phyloP scores from a whole-genome alignment of 225 moss, liverwort and hornwort genomes.

The Marchantia polymorpha region DNA sequence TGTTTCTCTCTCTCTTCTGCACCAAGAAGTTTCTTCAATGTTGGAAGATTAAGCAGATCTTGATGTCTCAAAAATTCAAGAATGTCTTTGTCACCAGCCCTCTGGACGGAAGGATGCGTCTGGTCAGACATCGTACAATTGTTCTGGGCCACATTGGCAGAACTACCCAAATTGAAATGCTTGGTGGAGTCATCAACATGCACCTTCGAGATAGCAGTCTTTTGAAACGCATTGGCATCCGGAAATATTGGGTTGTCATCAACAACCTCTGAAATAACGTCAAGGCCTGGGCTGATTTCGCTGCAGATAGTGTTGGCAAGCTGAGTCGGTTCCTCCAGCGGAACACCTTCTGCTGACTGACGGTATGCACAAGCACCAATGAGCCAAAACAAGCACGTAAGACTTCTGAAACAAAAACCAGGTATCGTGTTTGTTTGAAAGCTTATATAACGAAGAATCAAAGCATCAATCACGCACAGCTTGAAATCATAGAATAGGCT shows the following conservation, averaged over 20 bases:
- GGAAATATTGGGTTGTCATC: background rate
- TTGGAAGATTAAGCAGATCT: constrained; percentile 3
- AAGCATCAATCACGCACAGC: background rate
- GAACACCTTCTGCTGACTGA: constrained; percentile 21
- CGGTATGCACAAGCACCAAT: background rate
- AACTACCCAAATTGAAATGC: background rate
- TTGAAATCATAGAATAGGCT: background rate
- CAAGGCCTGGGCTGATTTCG: background rate
- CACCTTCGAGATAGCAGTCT: background rate
- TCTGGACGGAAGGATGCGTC: background rate
- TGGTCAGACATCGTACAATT: background rate
- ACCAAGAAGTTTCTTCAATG: constrained; percentile 24
- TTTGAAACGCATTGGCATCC: background rate
- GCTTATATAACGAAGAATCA: background rate
- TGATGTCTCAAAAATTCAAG: constrained; percentile 13
- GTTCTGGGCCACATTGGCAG: background rate
- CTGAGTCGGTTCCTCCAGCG: background rate
- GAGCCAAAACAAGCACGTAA: background rate
- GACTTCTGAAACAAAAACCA: background rate
- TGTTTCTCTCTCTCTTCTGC: constrained; percentile 30
- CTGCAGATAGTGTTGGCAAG: background rate
- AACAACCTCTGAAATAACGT: background rate
- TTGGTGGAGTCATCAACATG: background rate
- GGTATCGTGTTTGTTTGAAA: background rate
- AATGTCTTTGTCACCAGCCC: constrained; percentile 7